Evolutionary conservation across 1,284 basidiomycete species (phyloP).

Genomic region (Ustilago tritici): DNA sequence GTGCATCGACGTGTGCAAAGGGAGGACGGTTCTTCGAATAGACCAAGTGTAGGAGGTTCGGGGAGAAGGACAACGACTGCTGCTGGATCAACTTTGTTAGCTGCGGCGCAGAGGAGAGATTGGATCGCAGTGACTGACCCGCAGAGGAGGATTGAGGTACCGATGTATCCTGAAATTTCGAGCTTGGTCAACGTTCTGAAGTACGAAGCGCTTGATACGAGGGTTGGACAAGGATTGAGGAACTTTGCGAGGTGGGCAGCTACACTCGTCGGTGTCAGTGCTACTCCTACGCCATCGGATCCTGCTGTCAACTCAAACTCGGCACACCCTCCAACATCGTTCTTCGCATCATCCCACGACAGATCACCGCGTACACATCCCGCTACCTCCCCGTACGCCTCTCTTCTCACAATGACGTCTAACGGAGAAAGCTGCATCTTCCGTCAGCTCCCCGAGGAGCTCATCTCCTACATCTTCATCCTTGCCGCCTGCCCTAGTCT

Average conservation of each 20-base stretch:
- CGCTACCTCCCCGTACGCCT: background rate
- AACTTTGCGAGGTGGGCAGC: slow-evolving; percentile 18
- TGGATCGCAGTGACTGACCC: slow-evolving; percentile 54
- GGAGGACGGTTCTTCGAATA: background rate
- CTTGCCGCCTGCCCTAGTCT: slow-evolving; percentile 49
- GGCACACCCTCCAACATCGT: background rate
- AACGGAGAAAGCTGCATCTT: slow-evolving; percentile 8
- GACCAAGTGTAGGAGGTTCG: background rate
- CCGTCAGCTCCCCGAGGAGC: slow-evolving; percentile 41
- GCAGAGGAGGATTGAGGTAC: slow-evolving; percentile 33
- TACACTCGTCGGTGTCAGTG: background rate
- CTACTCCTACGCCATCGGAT: background rate
- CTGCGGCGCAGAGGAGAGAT: slow-evolving; percentile 35
- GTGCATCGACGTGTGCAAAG: slow-evolving; percentile 10
- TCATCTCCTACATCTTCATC: slow-evolving; percentile 44
- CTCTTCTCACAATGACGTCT: slow-evolving; percentile 4
- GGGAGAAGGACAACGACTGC: background rate
- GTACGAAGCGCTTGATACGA: slow-evolving; percentile 34
- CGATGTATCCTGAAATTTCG: slow-evolving; percentile 33
- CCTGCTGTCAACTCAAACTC: background rate
- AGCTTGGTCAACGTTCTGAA: slow-evolving; percentile 33
- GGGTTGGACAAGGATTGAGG: slow-evolving; percentile 9
- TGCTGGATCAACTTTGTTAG: background rate
- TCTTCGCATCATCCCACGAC: background rate
- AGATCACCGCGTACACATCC: background rate